A percentile compares a stretch with the other conserved stretches of the same genome.
Evolutionary conservation across 345 rosid genomes (phyloP).

Genomic region (Stellera chamaejasme): DNA sequence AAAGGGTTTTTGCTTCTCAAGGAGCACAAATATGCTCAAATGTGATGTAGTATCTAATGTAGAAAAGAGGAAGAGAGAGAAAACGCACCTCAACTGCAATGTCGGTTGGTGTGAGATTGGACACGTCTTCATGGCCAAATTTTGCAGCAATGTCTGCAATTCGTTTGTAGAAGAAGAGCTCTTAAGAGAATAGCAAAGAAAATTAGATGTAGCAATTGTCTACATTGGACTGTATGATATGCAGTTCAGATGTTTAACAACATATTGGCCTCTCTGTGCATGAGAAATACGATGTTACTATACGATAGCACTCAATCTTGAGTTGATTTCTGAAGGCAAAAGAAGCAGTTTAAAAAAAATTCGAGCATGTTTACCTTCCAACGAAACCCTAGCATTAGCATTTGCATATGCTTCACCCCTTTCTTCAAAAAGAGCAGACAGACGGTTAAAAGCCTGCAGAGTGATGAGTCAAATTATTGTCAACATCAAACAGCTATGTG

Average conservation of each 20-base stretch:
- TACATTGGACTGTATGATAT: neutral
- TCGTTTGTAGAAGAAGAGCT: neutral
- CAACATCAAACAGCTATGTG: neutral
- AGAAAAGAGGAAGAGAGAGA: constrained; percentile 7
- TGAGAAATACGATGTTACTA: neutral
- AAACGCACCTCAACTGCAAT: constrained; percentile 74
- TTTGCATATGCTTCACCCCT: constrained; percentile 61
- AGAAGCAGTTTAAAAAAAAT: neutral
- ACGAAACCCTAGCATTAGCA: constrained; percentile 78
- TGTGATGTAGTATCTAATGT: neutral
- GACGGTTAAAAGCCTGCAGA: constrained; percentile 57
- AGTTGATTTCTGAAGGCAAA: neutral
- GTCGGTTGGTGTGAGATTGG: constrained; percentile 49
- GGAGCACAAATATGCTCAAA: too few relatives aligned
- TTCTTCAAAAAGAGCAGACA: constrained; percentile 63
- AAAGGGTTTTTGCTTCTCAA: neutral
- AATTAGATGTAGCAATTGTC: neutral
- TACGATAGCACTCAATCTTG: neutral
- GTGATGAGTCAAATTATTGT: neutral
- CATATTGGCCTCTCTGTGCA: neutral
- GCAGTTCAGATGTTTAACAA: neutral
- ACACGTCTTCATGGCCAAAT: constrained; percentile 55
- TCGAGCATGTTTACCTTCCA: constrained; percentile 49
- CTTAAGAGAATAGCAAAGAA: neutral
- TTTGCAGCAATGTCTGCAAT: constrained; percentile 74